Base-by-base conservation (phyloP, 768 basidiomycete genomes). In the Pleurotus pulmonarius region DNA sequence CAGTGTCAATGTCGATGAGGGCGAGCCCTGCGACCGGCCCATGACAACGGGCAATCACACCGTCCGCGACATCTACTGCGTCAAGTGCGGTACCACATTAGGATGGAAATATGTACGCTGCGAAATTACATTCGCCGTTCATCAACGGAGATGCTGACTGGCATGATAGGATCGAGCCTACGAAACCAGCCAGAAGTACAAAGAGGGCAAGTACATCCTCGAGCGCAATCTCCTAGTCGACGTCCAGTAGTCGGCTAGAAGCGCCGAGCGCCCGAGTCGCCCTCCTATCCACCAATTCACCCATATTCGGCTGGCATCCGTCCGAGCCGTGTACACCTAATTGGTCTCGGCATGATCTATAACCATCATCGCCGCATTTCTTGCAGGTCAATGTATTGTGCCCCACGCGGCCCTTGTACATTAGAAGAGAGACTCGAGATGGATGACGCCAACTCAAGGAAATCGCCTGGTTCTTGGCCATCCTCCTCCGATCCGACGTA, bases 31-130 rank as follows among this genome's bases (percentile, higher is more conserved):
- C 67, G 96, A 98, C 69, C 82, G 97, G 59, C 84, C 86, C 57
- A 99, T 98, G 96, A 95, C 94, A 26, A 99, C 96, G 18, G 96
- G 96, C 18, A 85, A 90, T 64, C 97, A 99, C 73, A 92, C 89
- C 24, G 96, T 99, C 34, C 87, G 96, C 56, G 96, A 99, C 69
- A 93, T 98, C 60, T 92, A 83, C 72, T 99, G 96, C 72, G 75
- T 79, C 78, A 96, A 95, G 71, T 99, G 96, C 71, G 82, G 84
- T 58, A 83, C 82, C 49, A 83, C 80, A 15, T 80, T 99, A 29
- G 96, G 96, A 56, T 98, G 97, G 96, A 98, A 98, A 94, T 99
- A 99, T 70, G 97, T 92, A 68, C 70, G 87, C 76, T 13, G n/a
- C 38, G 16, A 18, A 39, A 39, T 41, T 46, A 15, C 44, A 39